Percentiles rank a stretch among this genome's conserved stretches.
Evolutionary conservation across 129 eudicot genomes (phyloP).

Genomic region (Lonicera japonica): DNA sequence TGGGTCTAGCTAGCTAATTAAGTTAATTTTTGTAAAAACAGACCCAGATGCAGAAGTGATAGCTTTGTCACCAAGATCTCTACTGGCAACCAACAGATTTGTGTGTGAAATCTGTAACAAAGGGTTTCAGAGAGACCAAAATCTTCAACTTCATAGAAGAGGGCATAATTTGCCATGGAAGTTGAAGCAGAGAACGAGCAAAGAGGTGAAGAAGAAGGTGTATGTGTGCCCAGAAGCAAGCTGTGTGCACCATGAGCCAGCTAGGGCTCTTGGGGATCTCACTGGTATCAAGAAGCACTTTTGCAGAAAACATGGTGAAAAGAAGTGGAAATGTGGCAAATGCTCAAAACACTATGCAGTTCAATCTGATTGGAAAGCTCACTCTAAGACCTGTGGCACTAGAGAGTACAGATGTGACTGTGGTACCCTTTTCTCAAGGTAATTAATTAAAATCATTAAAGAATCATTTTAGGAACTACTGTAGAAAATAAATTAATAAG

Average conservation of each 20-base stretch:
- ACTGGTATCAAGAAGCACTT: constrained; percentile 56
- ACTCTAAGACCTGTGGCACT: constrained; percentile 52
- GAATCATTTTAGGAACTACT: background rate
- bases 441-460: background rate
- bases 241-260: constrained; percentile 52
- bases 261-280: constrained; percentile 49
- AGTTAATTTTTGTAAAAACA: background rate
- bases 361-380: constrained; percentile 62
- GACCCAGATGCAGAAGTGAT: constrained; percentile 59
- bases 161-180: constrained; percentile 88
- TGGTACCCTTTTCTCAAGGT: constrained; percentile 62
- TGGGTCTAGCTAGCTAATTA: too few relatives aligned
- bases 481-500: too few relatives aligned
- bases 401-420: constrained; percentile 59
- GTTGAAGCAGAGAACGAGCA: constrained; percentile 42
- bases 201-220: constrained; percentile 44
- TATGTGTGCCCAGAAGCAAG: constrained; percentile 51
- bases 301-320: constrained; percentile 52
- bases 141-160: constrained; percentile 73
- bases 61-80: constrained; percentile 42
- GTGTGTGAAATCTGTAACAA: constrained; percentile 75
- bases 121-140: constrained; percentile 83
- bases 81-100: constrained; percentile 66
- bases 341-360: constrained; percentile 53
- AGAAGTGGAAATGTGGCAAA: constrained; percentile 59